These are phyloP conservation scores for Xylaria sp. DNA, from an alignment of 2,329 filamentous ascomycete genomes.

Conservation along the genomic window DNA sequence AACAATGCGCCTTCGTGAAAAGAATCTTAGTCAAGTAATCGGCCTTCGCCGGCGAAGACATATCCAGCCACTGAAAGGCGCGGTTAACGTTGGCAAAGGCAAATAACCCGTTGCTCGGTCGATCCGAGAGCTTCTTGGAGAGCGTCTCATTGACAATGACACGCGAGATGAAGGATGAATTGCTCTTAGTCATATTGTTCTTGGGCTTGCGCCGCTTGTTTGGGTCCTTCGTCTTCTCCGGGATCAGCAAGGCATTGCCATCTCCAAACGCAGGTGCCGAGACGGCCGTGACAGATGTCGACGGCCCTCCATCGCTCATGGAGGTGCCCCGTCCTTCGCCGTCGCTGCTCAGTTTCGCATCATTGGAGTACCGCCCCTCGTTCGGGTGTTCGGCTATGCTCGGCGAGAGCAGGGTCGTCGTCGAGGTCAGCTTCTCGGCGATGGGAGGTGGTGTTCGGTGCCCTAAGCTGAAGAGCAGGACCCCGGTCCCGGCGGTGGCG, in stretches of 20 bases:
- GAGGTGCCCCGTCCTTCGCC: constrained; percentile 56
- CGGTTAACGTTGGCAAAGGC: constrained; percentile 95
- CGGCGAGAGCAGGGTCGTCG: constrained; percentile 49
- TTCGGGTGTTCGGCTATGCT: constrained; percentile 65
- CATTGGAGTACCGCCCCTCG: constrained; percentile 62
- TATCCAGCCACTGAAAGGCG: constrained; percentile 93
- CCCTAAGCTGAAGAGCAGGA: constrained; percentile 76
- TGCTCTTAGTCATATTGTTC: constrained; percentile 98
- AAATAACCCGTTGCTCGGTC: constrained; percentile 77
- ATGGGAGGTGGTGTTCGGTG: constrained; percentile 58
- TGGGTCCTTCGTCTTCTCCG: constrained; percentile 68
- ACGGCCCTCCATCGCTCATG: constrained; percentile 51
- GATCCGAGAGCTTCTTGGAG: constrained; percentile 77
- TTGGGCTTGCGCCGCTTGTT: constrained; percentile 91
- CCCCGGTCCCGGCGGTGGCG: constrained; percentile 81
- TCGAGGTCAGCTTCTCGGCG: constrained; percentile 57
- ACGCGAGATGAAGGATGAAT: constrained; percentile 96
- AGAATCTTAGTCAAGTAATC: constrained; percentile 95
- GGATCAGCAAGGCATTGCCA: constrained; percentile 73
- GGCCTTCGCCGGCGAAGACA: constrained; percentile 75
- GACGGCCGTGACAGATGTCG: constrained; percentile 43
- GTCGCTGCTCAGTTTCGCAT: constrained; percentile 61
- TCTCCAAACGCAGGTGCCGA: constrained; percentile 78
- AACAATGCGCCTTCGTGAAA: constrained; percentile 93
- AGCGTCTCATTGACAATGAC: constrained; percentile 88